These are phyloP conservation scores for Gastroboletus turbinatus DNA, from an alignment of 1,284 basidiomycete genomes.

Conservation along the genomic window DNA sequence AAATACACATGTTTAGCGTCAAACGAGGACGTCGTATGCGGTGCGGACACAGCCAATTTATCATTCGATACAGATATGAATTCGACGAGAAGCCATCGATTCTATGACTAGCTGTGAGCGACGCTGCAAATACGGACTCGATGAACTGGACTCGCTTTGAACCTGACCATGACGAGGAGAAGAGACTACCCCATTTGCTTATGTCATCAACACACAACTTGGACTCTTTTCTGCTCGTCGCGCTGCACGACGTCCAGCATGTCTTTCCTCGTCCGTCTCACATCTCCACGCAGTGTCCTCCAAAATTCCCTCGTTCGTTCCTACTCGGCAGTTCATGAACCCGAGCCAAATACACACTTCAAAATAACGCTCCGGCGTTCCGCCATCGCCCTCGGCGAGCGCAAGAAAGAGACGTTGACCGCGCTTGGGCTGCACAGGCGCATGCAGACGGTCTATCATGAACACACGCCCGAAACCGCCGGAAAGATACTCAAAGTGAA, in stretches of 20 bases:
- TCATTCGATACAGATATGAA: constrained; percentile 42
- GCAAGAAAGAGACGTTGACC: constrained; percentile 69
- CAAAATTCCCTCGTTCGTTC: constrained; percentile 9
- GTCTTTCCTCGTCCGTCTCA: constrained; percentile 12
- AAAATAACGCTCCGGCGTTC: constrained; percentile 84
- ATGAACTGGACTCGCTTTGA: constrained; percentile 20
- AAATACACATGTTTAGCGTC: constrained; percentile 63
- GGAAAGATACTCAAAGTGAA: constrained; percentile 84
- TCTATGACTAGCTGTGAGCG: constrained; percentile 41
- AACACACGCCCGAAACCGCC: constrained; percentile 69
- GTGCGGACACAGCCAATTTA: background rate
- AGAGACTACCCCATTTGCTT: constrained; percentile 5
- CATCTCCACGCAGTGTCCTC: background rate
- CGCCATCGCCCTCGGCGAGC: constrained; percentile 74
- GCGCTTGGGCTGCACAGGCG: constrained; percentile 79
- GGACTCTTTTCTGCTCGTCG: background rate
- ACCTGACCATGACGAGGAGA: constrained; percentile 14
- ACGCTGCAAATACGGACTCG: background rate
- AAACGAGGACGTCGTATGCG: constrained; percentile 25
- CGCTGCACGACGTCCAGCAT: constrained; percentile 4
- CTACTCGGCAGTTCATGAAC: constrained; percentile 6
- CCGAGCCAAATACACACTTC: constrained; percentile 63
- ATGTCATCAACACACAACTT: constrained; percentile 15
- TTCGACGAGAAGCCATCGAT: constrained; percentile 77
- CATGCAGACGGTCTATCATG: constrained; percentile 80